Base-by-base conservation (phyloP, 768 basidiomycete genomes). In the Crassisporium funariophilum region DNA sequence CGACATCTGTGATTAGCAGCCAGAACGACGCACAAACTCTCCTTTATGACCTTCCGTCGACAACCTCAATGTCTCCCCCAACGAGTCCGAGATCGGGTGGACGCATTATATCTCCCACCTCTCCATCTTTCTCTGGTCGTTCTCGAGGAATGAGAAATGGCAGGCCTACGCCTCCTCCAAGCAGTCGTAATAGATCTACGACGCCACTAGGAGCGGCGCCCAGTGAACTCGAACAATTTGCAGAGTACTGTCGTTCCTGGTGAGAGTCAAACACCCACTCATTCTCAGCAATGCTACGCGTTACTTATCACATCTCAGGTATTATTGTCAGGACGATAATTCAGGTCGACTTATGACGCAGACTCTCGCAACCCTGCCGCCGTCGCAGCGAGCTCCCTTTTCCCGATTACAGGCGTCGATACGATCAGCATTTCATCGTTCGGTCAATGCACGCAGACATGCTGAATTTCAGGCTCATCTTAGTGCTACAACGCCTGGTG, bases 401-500 rank as follows among this genome's bases (percentile, higher is more conserved):
- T 86, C 90, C 16, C 83, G 89, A 47, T 67, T 95, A 15, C 93
- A 95, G 63, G 86, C 91, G 1, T 88, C 88, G 15, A 85, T 94
- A 20, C 84, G 93, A 34, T 83, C 91, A 31, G 84, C 84, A 35
- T 94, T 86, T 59, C 93, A 95, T 65, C 82, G 84, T 40, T 88
- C 83, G 49, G 78, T 91, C 53, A 86, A 86, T 52, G 79, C 82
- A 27, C 77, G 91, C 25, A 76, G 86, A 41, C 81, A 84, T 47
- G 86, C 91, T 13, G 91, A 94, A 60, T 92, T 91, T 65, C 88
- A 82, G 62, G 93, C 92, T 22, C 86, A 91, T 57, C 69, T 95
- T 21, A 78, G 79, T 43, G 83, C 88, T 11, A 93, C 86, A 4
- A 76, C 82, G 45, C 84, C 88, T 3, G 91, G 91, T 41, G 87